Evolutionary conservation across 768 basidiomycete species (phyloP).

Genomic region (Boletellus sp.): DNA sequence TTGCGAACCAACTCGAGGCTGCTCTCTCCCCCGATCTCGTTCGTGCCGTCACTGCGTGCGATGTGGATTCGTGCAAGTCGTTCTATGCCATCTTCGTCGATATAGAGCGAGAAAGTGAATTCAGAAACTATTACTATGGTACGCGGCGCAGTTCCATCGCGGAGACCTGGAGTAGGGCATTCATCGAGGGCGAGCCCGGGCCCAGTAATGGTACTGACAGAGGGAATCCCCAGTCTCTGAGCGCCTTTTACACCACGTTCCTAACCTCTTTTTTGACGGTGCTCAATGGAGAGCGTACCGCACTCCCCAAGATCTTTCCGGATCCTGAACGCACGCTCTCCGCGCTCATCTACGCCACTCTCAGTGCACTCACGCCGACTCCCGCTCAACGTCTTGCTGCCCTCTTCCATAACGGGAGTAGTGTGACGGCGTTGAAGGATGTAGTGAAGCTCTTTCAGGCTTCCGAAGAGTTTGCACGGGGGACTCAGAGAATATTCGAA

Average conservation of each 20-base stretch:
- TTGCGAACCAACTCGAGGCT: conserved; percentile 95
- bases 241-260: conserved; percentile 70
- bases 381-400: conserved; percentile 74
- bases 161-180: conserved; percentile 62
- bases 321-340: conserved; percentile 76
- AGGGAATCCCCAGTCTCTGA: conserved; percentile 47
- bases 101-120: conserved; percentile 91
- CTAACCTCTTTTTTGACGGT: conserved; percentile 63
- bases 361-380: conserved; percentile 78
- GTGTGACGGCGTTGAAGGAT: conserved; percentile 58
- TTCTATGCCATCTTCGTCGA: conserved; percentile 86
- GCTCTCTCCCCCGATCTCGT: conserved; percentile 87
- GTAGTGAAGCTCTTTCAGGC: conserved; percentile 67
- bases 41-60: conserved; percentile 76
- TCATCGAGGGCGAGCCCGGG: conserved; percentile 34
- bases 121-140: conserved; percentile 91
- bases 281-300: conserved; percentile 65
- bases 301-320: conserved; percentile 84
- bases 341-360: conserved; percentile 74
- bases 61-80: conserved; percentile 66
- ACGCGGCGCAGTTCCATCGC: conserved; percentile 66
- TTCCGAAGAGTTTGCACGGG: conserved; percentile 80
- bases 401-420: conserved; percentile 56
- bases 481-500: conserved; percentile 72
- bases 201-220: conserved; percentile 36